A percentile compares a stretch with the other conserved stretches of the same genome.
Conservation (phyloP, 805 yeast genomes). For the Candida berthetii region DNA sequence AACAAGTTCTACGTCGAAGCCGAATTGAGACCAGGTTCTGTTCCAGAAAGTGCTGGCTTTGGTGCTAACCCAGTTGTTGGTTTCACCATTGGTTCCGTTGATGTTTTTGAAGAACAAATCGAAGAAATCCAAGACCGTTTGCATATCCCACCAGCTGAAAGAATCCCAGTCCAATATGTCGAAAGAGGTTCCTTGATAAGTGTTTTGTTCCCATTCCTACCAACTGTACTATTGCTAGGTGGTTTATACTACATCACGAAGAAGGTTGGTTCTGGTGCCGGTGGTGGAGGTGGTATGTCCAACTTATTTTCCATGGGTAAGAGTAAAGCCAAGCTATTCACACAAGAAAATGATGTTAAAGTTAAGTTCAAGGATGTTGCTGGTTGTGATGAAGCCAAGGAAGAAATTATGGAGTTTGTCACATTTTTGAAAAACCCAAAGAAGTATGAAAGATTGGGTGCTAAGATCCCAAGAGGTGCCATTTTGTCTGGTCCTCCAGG, state of each 20-base stretch:
- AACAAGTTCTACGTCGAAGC: conserved; percentile 72
- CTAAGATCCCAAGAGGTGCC: conserved; percentile 94
- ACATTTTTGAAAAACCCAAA: conserved; percentile 79
- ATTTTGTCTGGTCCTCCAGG: conserved; percentile 94
- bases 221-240: conserved; percentile 76
- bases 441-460: conserved; percentile 84
- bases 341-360: conserved; percentile 78
- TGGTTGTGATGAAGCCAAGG: conserved; percentile 91
- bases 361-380: conserved; percentile 87
- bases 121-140: conserved; percentile 64
- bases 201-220: conserved; percentile 64
- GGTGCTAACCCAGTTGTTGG: conserved; percentile 39
- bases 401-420: conserved; percentile 94
- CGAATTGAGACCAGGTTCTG: conserved; percentile 42
- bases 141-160: conserved; percentile 58
- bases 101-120: conserved; percentile 78
- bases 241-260: conserved; percentile 45
- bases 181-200: conserved; percentile 63
- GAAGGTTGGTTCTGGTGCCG: conserved; percentile 35
- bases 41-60: conserved; percentile 22
- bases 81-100: conserved; percentile 87
- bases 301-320: conserved; percentile 77
- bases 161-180: conserved; percentile 72
- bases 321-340: conserved; percentile 72
- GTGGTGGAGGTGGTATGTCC: conserved; percentile 52